Evolutionary conservation across 306 rosid genomes (phyloP).

Genomic region (Boehmeria nivea): DNA sequence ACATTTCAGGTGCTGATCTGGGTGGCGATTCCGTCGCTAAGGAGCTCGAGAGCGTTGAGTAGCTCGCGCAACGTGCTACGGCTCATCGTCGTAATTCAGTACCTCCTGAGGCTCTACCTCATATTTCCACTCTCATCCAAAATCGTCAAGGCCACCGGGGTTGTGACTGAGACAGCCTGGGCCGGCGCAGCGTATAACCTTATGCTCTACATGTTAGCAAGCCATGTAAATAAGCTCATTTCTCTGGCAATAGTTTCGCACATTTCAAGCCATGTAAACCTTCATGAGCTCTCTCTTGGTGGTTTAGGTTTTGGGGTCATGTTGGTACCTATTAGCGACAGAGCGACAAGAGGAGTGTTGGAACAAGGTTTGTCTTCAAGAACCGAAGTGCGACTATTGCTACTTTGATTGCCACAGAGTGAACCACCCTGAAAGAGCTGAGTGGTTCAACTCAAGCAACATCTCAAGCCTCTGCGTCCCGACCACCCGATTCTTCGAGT

Average conservation of each 20-base stretch:
- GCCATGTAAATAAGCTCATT: too few species aligned
- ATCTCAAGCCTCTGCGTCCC: too few species aligned
- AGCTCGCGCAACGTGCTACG: too few species aligned
- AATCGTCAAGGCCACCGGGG: background rate
- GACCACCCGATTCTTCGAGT: background rate
- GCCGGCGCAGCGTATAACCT: slow-evolving; percentile 3
- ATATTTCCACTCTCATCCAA: background rate
- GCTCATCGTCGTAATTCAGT: too few species aligned
- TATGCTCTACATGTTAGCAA: too few species aligned
- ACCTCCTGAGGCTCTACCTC: background rate
- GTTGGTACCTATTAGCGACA: background rate
- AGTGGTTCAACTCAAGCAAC: too few species aligned
- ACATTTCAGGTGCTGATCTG: background rate
- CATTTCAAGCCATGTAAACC: background rate
- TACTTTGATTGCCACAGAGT: background rate
- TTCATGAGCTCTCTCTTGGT: too few species aligned
- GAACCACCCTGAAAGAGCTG: too few species aligned
- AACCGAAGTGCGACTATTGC: background rate
- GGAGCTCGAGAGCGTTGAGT: too few species aligned
- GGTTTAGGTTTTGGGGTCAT: background rate
- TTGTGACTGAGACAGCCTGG: slow-evolving; percentile 1
- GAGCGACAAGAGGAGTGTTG: background rate
- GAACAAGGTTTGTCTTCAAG: background rate
- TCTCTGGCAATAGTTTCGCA: too few species aligned
- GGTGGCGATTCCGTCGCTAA: background rate